Percentiles rank a stretch among this genome's conserved stretches.
Evolutionary conservation across 106 monocot species (phyloP).

Genomic region (Phalaenopsis equestris): DNA sequence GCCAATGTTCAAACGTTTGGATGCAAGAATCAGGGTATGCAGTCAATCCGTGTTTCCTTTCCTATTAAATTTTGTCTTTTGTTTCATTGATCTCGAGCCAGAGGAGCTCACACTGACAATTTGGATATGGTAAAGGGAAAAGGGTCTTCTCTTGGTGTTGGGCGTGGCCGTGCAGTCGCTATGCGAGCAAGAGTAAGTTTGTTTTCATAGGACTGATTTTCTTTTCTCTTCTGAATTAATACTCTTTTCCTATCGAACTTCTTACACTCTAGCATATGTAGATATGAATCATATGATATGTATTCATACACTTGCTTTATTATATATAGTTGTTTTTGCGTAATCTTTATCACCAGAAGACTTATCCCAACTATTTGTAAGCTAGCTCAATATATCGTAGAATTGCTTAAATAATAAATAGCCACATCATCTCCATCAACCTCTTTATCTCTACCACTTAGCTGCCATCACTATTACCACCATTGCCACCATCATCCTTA

Average conservation of each 20-base stretch:
- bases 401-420: not conserved
- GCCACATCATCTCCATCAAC: not conserved
- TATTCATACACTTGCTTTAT: not conserved
- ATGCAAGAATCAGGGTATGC: constrained; percentile 56
- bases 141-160: constrained; percentile 54
- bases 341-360: not conserved
- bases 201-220: not conserved
- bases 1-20: constrained; percentile 64
- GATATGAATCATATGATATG: not conserved
- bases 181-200: constrained; percentile 56
- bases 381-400: not conserved
- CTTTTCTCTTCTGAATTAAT: not conserved
- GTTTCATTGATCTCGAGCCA: not conserved
- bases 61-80: not conserved
- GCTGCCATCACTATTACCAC: not conserved
- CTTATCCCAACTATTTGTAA: not conserved
- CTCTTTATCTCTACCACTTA: not conserved
- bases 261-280: not conserved
- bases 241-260: not conserved
- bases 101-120: not conserved
- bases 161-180: constrained; percentile 61
- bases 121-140: constrained; percentile 32
- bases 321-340: not conserved
- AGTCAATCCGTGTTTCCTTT: not conserved
- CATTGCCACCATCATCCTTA: not conserved